Evolutionary conservation across 2,329 filamentous ascomycete genomes (phyloP).

Genomic region (Davidsoniella eucalypti): DNA sequence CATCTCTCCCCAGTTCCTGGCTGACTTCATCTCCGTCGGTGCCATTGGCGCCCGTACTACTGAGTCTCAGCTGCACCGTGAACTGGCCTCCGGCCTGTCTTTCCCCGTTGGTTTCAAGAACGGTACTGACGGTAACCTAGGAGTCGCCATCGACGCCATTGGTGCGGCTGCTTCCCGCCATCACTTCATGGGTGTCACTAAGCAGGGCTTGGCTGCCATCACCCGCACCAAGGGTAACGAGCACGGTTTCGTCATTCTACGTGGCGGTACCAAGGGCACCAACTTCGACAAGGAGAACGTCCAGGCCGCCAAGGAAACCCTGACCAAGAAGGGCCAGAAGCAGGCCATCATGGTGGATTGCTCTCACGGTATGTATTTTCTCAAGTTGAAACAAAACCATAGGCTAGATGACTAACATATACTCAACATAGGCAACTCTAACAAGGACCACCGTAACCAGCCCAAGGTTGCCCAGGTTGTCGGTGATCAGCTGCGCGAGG

Average conservation of each 20-base stretch:
- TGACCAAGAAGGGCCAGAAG: constrained; percentile 69
- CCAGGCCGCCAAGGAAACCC: constrained; percentile 56
- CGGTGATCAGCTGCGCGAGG: constrained; percentile 70
- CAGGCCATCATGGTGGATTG: constrained; percentile 96
- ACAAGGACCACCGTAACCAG: constrained; percentile 95
- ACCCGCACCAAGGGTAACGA: constrained; percentile 87
- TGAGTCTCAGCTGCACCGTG: constrained; percentile 89
- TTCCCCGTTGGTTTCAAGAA: constrained; percentile 99
- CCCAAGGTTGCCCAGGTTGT: constrained; percentile 75
- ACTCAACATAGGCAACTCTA: constrained; percentile 51
- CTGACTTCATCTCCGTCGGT: constrained; percentile 86
- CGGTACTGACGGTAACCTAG: constrained; percentile 82
- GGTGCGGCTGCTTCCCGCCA: constrained; percentile 72
- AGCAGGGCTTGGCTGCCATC: constrained; percentile 90
- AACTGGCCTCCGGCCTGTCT: constrained; percentile 83
- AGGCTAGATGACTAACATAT: not conserved
- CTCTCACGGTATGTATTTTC: constrained; percentile 57
- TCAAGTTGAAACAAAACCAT: not conserved
- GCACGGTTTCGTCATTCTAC: constrained; percentile 91
- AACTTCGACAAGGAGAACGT: constrained; percentile 87
- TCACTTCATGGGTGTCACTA: constrained; percentile 97
- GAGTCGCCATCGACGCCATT: constrained; percentile 89
- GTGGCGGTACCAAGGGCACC: constrained; percentile 78
- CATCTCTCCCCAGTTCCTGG: constrained; percentile 93
- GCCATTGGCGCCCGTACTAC: constrained; percentile 93